Evolutionary conservation across 495 filamentous ascomycete species (phyloP), one percentile per base, ranked within the genome.

Genomic region (Gamarada debralockiae): DNA sequence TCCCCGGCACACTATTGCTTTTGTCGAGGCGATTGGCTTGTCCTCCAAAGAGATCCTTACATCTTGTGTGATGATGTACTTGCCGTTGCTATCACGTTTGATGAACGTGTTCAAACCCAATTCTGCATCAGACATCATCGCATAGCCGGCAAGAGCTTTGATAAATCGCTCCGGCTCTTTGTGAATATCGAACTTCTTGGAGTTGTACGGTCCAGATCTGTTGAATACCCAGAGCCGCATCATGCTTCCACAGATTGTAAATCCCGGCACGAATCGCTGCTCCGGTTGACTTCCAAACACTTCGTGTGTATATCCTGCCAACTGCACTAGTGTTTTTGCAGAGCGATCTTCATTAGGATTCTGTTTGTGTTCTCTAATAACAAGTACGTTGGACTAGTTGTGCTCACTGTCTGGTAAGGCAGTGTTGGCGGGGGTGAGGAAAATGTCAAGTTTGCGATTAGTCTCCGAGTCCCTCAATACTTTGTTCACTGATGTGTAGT

Each of bases 221-320:
- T 70, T 62, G 48, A 72, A 71, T 14, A 71, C 59, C 66, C 61
- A 72, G 22, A 59, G 48, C 56, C 61, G 45, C 53, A 70, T 70
- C 12, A 42, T 39, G 43, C 29, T 63, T 38, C 53, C 58, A 42
- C 50, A 59, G 38, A 70, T 53, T 22, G 52, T 56, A 55, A 70
- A 68, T 21, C 50, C 65, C 50, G 63, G 60, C 34, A 68, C 45
- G 50, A 65, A 70, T 45, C 63, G 61, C 25, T 66, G 61, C 8
- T 61, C 56, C 9, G 66, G 61, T 49, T 68, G 55, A 49, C 29
- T 49, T 40, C 51, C 41, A 52, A 65, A 65, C 34, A 65, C 50
- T 14, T 61, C 52, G 10, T 57, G 53, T 18, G 55, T 56, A n/a
- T n/a, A n/a, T n/a, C n/a, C n/a, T n/a, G n/a, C n/a, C n/a, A n/a